Conservation (phyloP, 768 basidiomycete species). For the Cystofilobasidium ferigula region DNA sequence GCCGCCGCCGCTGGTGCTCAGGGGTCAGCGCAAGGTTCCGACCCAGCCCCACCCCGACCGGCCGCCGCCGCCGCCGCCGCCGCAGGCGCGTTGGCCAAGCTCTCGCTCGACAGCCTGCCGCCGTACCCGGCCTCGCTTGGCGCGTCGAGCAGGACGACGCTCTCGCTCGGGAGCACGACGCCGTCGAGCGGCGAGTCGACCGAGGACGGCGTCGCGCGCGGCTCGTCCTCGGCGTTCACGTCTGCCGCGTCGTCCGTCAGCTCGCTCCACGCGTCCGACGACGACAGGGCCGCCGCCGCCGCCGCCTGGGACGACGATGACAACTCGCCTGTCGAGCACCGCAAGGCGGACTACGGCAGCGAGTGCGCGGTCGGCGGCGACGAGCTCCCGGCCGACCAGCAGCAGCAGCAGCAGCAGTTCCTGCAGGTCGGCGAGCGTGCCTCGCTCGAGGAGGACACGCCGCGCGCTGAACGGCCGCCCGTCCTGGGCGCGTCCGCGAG, state of each 20-base stretch:
- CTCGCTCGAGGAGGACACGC: constrained; percentile 12
- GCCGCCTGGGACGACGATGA: background rate
- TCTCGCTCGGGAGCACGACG: background rate
- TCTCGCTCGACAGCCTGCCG: constrained; percentile 2
- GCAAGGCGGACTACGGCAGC: no score
- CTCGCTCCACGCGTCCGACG: background rate
- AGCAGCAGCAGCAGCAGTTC: background rate
- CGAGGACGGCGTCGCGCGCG: background rate
- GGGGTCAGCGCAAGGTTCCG: no score
- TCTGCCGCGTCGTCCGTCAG: background rate
- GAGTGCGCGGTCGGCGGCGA: no score
- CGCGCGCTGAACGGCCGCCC: constrained; percentile 10
- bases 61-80: no score
- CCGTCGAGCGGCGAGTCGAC: background rate
- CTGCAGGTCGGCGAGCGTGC: no score
- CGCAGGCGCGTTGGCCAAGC: background rate
- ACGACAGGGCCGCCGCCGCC: background rate
- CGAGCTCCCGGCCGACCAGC: background rate
- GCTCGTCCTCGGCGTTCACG: background rate
- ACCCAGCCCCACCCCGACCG: no score
- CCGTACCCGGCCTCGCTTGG: background rate
- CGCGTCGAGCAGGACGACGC: background rate
- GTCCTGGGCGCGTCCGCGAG: background rate
- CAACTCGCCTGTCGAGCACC: background rate
- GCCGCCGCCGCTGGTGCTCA: no score